Evolutionary conservation across 441 rosid genomes (phyloP).

Genomic region (Croton setiger): DNA sequence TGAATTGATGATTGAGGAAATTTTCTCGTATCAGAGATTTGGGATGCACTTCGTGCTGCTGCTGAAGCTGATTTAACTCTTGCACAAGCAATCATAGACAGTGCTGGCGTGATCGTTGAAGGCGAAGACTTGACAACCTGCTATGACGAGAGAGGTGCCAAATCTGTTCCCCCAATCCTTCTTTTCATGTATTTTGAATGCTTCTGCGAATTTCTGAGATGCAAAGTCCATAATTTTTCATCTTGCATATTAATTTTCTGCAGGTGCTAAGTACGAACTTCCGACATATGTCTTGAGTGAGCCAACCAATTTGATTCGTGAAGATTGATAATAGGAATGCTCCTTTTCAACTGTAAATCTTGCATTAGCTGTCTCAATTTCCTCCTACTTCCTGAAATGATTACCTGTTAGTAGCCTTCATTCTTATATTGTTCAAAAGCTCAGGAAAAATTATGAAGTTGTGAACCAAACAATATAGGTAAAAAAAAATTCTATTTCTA

Average conservation of each 20-base stretch:
- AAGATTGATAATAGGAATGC: conserved; percentile 27
- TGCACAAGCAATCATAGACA: conserved; percentile 76
- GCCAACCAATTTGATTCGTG: conserved; percentile 69
- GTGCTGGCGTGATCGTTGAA: conserved; percentile 81
- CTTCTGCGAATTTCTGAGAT: conserved; percentile 3
- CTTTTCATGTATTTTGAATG: neutral
- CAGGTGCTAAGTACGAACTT: conserved; percentile 78
- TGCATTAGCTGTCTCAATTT: conserved; percentile 18
- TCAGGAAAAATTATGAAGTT: neutral
- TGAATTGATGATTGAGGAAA: neutral
- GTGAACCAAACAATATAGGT: conserved; percentile 5
- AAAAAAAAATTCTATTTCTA: neutral
- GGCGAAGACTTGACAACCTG: conserved; percentile 64
- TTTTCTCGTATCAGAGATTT: conserved; percentile 48
- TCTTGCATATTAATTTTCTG: conserved; percentile 22
- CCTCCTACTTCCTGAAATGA: neutral
- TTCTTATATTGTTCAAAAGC: conserved; percentile 8
- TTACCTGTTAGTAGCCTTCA: neutral
- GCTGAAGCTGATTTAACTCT: conserved; percentile 62
- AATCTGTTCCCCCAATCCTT: neutral
- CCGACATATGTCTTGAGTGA: conserved; percentile 80
- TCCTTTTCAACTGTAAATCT: conserved; percentile 27
- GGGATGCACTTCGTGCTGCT: conserved; percentile 90
- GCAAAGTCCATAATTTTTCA: conserved; percentile 33
- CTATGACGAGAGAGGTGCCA: conserved; percentile 77